Evolutionary conservation across 2,329 filamentous ascomycete species (phyloP), one percentile per base, ranked within the genome.

Genomic region (Aureobasidium sp.): DNA sequence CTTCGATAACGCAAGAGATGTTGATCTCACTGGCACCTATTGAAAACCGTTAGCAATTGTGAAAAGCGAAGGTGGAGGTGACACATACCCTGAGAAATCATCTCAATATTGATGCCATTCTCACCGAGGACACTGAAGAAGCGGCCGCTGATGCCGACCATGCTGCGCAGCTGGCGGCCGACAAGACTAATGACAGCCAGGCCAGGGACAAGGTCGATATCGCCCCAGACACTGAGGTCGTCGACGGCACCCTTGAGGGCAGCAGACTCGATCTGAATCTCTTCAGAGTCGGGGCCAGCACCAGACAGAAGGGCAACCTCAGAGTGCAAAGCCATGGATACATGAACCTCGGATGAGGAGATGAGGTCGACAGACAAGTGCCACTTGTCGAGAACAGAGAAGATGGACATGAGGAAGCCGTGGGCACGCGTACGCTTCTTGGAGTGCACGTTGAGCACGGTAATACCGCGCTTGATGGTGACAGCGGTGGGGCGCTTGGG

Each of bases 101-200:
- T 99, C 78, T 99, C 94, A 68, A 99, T 91, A 74, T 99, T 99
- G 72, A 99, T 87, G 69, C 90, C 89, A 73, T 96, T 89, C 72
- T 97, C 90, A 47, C 94, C 94, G 20, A 99, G 80, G 1, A 92
- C 95, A 52, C 89, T 90, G 76, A 99, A 97, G 89, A 99, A 97
- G 68, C 84, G 87, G 31, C 94, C 94, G 8, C 90, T 90, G 65
- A 99, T 91, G 65, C 94, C 94, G 62, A 80, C 75, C 91, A 97
- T 97, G 75, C 96, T 94, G 80, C 96, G 96, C 87, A 99, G 90
- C 76, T 97, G 91, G 64, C 90, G 90, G 53, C 94, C 94, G 0
- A 99, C 93, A 58, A 99, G 79, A 70, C 91, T 96, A 64, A 99
- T 82, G 72, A 99, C 99, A 9, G 93, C 91, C 92, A 99, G 97